Conservation (phyloP, 1,284 basidiomycete species). For the Apiotrichum laibachii region DNA sequence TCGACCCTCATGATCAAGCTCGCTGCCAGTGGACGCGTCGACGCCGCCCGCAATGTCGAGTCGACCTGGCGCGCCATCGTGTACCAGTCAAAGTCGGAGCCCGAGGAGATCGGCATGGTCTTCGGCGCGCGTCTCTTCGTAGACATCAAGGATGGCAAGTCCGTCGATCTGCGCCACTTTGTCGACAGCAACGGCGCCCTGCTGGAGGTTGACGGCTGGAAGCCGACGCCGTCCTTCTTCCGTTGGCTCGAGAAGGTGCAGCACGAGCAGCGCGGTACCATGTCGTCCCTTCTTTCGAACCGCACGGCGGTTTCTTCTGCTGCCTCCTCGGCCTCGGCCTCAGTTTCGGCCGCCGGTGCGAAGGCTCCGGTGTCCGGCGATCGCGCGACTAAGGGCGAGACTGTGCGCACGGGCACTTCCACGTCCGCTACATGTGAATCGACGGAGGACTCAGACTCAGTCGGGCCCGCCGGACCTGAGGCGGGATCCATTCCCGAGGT, state of each 20-base stretch:
- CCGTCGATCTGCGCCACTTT: too few species aligned
- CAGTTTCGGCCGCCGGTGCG: not conserved
- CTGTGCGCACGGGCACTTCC: too few species aligned
- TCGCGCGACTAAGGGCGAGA: not conserved
- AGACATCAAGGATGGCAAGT: constrained; percentile 19
- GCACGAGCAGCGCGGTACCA: not conserved
- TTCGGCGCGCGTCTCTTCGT: constrained; percentile 33
- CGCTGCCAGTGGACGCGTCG: constrained; percentile 15
- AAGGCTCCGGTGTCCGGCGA: not conserved
- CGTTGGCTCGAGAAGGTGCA: constrained; percentile 9
- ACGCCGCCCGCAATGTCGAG: constrained; percentile 31
- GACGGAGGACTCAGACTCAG: too few species aligned
- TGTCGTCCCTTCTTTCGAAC: not conserved
- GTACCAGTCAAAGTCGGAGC: not conserved
- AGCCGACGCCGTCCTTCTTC: constrained; percentile 11
- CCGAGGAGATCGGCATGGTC: not conserved
- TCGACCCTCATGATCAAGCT: constrained; percentile 37
- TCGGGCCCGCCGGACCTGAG: too few species aligned
- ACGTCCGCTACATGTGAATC: too few species aligned
- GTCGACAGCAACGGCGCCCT: not conserved
- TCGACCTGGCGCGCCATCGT: not conserved
- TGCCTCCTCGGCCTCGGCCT: not conserved
- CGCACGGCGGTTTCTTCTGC: not conserved
- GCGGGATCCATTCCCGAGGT: too few species aligned
- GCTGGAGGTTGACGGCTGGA: constrained; percentile 9